phyloP scores from a whole-genome alignment of 192 early-diverging fungal species.

The Coemansia sp. region DNA sequence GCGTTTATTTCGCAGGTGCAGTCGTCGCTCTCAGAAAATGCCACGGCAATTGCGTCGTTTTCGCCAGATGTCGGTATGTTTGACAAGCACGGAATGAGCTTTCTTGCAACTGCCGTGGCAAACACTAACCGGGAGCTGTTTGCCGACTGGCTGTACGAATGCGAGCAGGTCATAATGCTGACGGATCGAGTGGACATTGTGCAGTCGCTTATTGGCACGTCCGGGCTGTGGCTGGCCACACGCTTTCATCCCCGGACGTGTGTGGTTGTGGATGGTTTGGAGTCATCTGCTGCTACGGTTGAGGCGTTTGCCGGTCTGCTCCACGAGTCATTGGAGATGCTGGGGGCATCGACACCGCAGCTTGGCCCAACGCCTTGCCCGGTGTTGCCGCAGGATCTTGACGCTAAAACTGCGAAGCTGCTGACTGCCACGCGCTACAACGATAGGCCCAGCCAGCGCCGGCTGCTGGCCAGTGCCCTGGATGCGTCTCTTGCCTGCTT shows the following conservation, averaged over 20 bases:
- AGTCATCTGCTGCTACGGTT: conserved; percentile 1
- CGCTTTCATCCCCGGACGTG: conserved; percentile 17
- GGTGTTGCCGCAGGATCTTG: not conserved
- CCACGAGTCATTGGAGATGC: conserved; percentile 15
- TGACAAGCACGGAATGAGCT: not conserved
- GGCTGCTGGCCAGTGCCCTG: conserved; percentile 12
- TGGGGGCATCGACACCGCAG: conserved; percentile 1
- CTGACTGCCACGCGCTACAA: not conserved
- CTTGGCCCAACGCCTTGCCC: not conserved
- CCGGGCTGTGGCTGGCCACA: conserved; percentile 10
- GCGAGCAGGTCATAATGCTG: conserved; percentile 25
- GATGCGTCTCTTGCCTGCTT: conserved; percentile 15
- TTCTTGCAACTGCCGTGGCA: conserved; percentile 12
- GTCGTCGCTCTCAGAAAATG: not conserved
- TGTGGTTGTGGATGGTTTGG: conserved; percentile 16
- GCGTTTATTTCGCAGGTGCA: not conserved
- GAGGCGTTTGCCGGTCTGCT: conserved; percentile 16
- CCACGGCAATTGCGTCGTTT: not conserved
- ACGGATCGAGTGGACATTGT: conserved; percentile 16
- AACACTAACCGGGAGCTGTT: conserved; percentile 3
- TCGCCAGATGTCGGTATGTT: conserved; percentile 1
- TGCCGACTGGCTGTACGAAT: conserved; percentile 34
- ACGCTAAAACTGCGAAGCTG: not conserved
- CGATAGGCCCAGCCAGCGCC: not conserved
- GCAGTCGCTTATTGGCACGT: conserved; percentile 7